Evolutionary conservation across 179 eudicot species (phyloP).

Genomic region (Spinacia oleracea): DNA sequence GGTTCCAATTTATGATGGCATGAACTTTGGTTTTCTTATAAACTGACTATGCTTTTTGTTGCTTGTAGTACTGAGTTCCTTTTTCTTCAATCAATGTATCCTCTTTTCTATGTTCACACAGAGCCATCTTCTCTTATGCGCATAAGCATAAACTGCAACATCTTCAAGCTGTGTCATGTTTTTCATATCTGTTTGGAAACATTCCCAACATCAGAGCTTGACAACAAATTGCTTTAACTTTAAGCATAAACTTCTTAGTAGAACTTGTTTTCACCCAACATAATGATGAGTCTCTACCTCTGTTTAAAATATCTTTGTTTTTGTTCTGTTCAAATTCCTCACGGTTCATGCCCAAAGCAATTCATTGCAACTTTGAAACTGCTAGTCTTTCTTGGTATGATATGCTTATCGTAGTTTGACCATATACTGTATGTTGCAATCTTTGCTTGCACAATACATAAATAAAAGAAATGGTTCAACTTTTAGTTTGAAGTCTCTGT

Average conservation of each 20-base stretch:
- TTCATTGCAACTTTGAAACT: background rate
- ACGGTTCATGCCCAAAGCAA: background rate
- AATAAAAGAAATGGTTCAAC: background rate
- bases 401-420: background rate
- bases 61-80: background rate
- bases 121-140: background rate
- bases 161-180: background rate
- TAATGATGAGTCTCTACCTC: background rate
- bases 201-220: background rate
- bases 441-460: background rate
- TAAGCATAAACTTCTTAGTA: background rate
- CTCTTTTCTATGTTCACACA: background rate
- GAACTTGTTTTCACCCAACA: background rate
- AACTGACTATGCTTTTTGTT: background rate
- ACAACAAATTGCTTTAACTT: background rate
- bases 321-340: constrained; percentile 2
- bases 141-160: background rate
- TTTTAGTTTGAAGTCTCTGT: background rate
- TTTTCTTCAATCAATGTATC: no score
- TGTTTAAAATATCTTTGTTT: background rate
- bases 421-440: background rate
- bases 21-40: background rate
- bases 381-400: background rate
- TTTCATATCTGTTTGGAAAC: background rate
- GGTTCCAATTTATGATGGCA: background rate